A percentile compares a stretch with the other conserved stretches of the same genome.
phyloP scores from a whole-genome alignment of 371 early-diverging fungal species.

The Mucor irregularis region DNA sequence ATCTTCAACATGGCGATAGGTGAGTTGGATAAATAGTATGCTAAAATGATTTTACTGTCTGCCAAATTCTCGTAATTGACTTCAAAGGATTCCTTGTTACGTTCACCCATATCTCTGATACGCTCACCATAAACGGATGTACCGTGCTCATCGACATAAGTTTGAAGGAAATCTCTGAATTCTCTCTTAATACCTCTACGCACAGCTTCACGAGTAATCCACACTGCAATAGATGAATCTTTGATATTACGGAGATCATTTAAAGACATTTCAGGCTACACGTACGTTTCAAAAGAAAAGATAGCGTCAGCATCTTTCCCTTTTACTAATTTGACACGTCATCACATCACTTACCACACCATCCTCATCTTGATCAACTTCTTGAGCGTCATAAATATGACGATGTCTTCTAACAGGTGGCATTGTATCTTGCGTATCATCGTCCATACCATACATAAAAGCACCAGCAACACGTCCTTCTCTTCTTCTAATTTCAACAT shows the following conservation, averaged over 20 bases:
- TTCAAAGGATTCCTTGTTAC: conserved; percentile 88
- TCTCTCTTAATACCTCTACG: conserved; percentile 82
- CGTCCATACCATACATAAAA: conserved; percentile 75
- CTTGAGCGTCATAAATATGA: conserved; percentile 59
- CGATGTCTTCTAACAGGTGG: conserved; percentile 65
- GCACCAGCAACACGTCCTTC: conserved; percentile 82
- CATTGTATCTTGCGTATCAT: conserved; percentile 54
- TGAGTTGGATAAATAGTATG: conserved; percentile 85
- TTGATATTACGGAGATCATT: conserved; percentile 51
- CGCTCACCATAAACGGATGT: conserved; percentile 91
- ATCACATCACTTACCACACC: conserved; percentile 50
- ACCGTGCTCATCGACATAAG: conserved; percentile 82
- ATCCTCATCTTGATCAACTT: conserved; percentile 58
- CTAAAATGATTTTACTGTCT: conserved; percentile 75
- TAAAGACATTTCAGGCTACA: conserved; percentile 57
- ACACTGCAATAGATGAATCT: conserved; percentile 72
- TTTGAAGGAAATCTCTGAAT: conserved; percentile 87
- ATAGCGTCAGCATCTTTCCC: not conserved
- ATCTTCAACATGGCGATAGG: conserved; percentile 88
- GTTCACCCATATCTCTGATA: conserved; percentile 89
- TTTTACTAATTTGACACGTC: not conserved
- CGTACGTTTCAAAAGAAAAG: not conserved
- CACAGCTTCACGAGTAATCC: conserved; percentile 76
- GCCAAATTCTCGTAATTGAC: conserved; percentile 84
- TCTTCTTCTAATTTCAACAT: conserved; percentile 73